phyloP scores from a whole-genome alignment of 257 asterid genomes.

The Solanum habrochaites region DNA sequence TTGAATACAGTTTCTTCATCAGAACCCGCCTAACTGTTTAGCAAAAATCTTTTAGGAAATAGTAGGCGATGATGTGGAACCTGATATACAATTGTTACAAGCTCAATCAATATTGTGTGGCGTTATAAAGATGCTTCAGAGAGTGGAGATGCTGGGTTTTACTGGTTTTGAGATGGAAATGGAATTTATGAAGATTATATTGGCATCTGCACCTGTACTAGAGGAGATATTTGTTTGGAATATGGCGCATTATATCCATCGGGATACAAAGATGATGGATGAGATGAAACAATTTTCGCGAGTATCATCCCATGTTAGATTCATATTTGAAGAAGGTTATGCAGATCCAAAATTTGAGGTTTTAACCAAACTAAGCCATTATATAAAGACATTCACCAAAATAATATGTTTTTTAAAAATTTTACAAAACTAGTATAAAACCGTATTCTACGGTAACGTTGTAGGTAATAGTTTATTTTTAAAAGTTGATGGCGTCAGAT shows the following conservation, averaged over 20 bases:
- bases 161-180: constrained; percentile 28
- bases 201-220: constrained; percentile 40
- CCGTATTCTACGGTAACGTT: too few relatives aligned
- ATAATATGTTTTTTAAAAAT: too few relatives aligned
- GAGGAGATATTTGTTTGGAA: constrained; percentile 40
- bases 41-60: not conserved
- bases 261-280: constrained; percentile 32
- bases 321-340: not conserved
- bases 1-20: not conserved
- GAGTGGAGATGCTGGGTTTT: not conserved
- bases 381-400: too few relatives aligned
- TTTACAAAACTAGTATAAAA: too few relatives aligned
- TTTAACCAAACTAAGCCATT: too few relatives aligned
- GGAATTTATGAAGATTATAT: constrained; percentile 43
- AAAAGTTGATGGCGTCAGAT: too few relatives aligned
- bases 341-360: too few relatives aligned
- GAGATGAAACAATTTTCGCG: constrained; percentile 33
- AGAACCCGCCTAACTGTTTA: not conserved
- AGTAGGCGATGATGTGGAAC: constrained; percentile 20
- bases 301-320: constrained; percentile 35
- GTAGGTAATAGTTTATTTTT: too few relatives aligned
- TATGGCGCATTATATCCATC: constrained; percentile 12
- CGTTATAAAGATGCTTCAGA: constrained; percentile 26
- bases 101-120: constrained; percentile 25
- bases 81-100: constrained; percentile 35